These are phyloP conservation scores for Mangifera indica DNA, from an alignment of 345 rosid species.

Conservation along the genomic window DNA sequence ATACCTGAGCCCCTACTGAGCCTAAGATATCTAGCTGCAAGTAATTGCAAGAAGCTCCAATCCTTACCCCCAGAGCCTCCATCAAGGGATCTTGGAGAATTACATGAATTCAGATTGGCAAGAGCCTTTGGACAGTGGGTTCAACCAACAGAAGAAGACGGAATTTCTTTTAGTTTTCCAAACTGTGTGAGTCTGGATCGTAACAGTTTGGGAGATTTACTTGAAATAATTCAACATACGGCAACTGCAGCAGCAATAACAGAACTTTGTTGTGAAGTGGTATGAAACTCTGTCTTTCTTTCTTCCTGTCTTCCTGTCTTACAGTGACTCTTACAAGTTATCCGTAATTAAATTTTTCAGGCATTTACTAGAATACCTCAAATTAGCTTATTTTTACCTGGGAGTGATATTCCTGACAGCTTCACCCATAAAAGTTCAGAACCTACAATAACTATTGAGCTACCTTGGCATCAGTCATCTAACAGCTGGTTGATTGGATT, in stretches of 20 bases:
- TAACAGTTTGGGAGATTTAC: background rate
- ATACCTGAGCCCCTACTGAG: background rate
- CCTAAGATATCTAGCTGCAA: background rate
- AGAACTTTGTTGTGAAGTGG: background rate
- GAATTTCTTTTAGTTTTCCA: background rate
- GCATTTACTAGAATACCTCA: background rate
- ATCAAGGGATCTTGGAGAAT: background rate
- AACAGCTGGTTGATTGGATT: background rate
- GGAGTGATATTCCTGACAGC: conserved; percentile 9
- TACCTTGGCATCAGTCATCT: background rate
- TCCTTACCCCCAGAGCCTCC: background rate
- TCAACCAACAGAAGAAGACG: no score
- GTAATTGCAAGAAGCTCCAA: conserved; percentile 1
- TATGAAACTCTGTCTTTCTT: background rate
- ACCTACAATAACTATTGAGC: background rate
- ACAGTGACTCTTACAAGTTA: background rate
- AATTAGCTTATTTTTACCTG: background rate
- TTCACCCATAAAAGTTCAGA: background rate
- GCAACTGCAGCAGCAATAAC: background rate
- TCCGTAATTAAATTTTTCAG: background rate
- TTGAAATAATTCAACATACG: background rate
- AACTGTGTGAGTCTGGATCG: background rate
- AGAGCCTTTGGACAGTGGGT: no score
- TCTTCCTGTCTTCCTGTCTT: background rate
- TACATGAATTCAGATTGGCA: background rate